phyloP scores from a whole-genome alignment of 1,139 yeast genomes.

The Meyerozyma carpophila region DNA sequence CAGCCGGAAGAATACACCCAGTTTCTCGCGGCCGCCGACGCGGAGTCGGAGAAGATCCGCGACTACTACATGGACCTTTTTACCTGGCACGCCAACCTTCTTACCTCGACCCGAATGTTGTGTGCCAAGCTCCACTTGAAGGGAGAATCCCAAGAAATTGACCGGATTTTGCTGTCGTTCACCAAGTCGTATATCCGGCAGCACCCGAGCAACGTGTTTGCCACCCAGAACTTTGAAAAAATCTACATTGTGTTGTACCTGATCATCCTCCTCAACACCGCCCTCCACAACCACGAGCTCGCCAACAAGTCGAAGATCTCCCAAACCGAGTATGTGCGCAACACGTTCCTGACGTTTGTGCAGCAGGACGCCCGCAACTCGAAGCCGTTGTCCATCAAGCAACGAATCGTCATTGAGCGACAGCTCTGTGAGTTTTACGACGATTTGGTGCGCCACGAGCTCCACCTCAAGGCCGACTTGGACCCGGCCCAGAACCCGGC shows the following conservation, averaged over 20 bases:
- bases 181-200: conserved; percentile 60
- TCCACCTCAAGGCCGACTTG: conserved; percentile 24
- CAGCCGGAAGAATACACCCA: conserved; percentile 45
- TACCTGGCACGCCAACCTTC: conserved; percentile 44
- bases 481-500: neutral
- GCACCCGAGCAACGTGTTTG: conserved; percentile 46
- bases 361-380: conserved; percentile 29
- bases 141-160: conserved; percentile 84
- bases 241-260: conserved; percentile 73
- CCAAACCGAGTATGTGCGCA: conserved; percentile 48
- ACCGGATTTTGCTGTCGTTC: conserved; percentile 65
- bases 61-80: conserved; percentile 44
- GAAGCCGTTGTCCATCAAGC: conserved; percentile 31
- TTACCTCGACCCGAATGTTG: conserved; percentile 53
- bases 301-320: conserved; percentile 36
- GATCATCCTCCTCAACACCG: conserved; percentile 67
- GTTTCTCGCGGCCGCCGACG: conserved; percentile 38
- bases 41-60: conserved; percentile 37
- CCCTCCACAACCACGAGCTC: conserved; percentile 51
- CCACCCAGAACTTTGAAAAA: conserved; percentile 50
- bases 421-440: conserved; percentile 40
- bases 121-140: conserved; percentile 65
- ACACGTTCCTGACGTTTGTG: conserved; percentile 43
- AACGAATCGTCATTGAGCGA: conserved; percentile 37
- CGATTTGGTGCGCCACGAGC: conserved; percentile 32